phyloP scores from a whole-genome alignment of 768 basidiomycete genomes.

The Lactarius hatsudake region DNA sequence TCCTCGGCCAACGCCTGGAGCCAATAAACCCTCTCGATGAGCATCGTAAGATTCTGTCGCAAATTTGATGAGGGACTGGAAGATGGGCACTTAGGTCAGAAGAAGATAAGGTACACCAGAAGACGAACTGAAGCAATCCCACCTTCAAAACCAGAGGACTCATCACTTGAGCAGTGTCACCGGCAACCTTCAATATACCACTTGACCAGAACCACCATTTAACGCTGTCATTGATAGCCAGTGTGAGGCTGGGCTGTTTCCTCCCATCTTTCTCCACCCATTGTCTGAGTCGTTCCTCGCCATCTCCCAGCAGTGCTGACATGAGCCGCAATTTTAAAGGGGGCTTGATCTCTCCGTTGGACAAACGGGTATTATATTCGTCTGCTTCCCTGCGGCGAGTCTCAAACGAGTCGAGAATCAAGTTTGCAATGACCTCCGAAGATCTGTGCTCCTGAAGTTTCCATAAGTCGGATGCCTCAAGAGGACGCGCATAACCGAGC shows the following conservation, averaged over 20 bases:
- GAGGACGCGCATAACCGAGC: constrained; percentile 75
- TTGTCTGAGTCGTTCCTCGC: constrained; percentile 52
- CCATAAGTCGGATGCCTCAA: constrained; percentile 80
- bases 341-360: constrained; percentile 60
- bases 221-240: constrained; percentile 75
- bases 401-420: constrained; percentile 65
- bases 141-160: constrained; percentile 80
- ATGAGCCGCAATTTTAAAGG: constrained; percentile 46
- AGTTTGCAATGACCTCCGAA: constrained; percentile 56
- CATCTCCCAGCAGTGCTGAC: constrained; percentile 59
- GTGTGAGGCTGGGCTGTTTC: constrained; percentile 57
- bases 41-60: constrained; percentile 55
- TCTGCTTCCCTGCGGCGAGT: constrained; percentile 52
- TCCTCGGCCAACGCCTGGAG: constrained; percentile 52
- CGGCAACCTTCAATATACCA: constrained; percentile 54
- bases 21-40: constrained; percentile 29
- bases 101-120: background rate
- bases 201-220: constrained; percentile 77
- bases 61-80: constrained; percentile 68
- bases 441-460: constrained; percentile 64
- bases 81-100: background rate
- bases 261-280: constrained; percentile 67
- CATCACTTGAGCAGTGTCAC: constrained; percentile 69
- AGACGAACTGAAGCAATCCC: constrained; percentile 12
- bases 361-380: constrained; percentile 69